phyloP scores from a whole-genome alignment of 2,329 filamentous ascomycete genomes.

The Epichloe baconii region DNA sequence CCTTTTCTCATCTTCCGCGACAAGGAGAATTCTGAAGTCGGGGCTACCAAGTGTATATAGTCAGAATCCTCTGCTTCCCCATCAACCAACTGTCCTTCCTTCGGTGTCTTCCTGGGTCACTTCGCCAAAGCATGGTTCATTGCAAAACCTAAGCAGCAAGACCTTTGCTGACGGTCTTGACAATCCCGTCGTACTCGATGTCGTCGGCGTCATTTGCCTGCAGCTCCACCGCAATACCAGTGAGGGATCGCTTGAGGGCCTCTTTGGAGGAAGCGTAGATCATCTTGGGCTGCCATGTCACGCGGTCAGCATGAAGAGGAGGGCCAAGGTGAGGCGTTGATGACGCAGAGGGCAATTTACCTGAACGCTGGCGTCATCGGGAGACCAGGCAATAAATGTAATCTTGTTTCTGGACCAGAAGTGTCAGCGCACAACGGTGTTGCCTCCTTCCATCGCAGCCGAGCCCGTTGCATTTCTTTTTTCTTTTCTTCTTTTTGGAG shows the following conservation, averaged over 20 bases:
- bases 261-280: constrained; percentile 84
- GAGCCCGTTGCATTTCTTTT: too few relatives aligned
- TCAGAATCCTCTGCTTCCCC: background rate
- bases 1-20: background rate
- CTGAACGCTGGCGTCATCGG: constrained; percentile 68
- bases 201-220: constrained; percentile 78
- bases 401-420: constrained; percentile 52
- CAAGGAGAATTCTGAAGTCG: constrained; percentile 1
- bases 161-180: constrained; percentile 54
- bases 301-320: background rate
- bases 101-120: background rate
- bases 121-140: background rate
- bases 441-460: too few relatives aligned
- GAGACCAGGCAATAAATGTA: constrained; percentile 67
- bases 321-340: constrained; percentile 4
- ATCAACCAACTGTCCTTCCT: background rate
- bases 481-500: too few relatives aligned
- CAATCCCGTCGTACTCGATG: constrained; percentile 62
- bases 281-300: constrained; percentile 60
- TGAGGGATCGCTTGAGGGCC: constrained; percentile 66
- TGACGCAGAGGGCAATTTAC: constrained; percentile 27
- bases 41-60: constrained; percentile 2
- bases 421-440: constrained; percentile 10
- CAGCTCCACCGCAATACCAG: constrained; percentile 61
- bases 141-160: constrained; percentile 29